A percentile compares a stretch with the other conserved stretches of the same genome.
phyloP scores from a whole-genome alignment of 257 asterid genomes.

The Scutellaria baicalensis region DNA sequence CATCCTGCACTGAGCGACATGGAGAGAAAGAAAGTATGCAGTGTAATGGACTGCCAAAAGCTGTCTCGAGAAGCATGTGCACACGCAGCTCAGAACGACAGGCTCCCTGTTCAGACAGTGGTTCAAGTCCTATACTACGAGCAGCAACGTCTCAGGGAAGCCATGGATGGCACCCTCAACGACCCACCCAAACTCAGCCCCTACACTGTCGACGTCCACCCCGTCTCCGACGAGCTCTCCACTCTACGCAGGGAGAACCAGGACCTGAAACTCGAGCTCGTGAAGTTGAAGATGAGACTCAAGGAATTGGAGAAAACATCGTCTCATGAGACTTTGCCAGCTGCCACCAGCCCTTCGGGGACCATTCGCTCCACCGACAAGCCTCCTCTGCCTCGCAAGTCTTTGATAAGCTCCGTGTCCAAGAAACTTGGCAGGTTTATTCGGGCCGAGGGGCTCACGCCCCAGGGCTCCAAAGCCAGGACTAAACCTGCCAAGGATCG shows the following conservation, averaged over 20 bases:
- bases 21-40: constrained; percentile 79
- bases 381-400: constrained; percentile 63
- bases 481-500: constrained; percentile 55
- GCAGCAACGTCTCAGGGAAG: constrained; percentile 77
- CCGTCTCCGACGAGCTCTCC: constrained; percentile 32
- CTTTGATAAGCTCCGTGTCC: constrained; percentile 61
- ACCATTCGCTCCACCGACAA: constrained; percentile 32
- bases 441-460: constrained; percentile 35
- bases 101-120: constrained; percentile 77
- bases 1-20: constrained; percentile 70
- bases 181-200: constrained; percentile 30
- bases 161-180: constrained; percentile 33
- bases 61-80: constrained; percentile 86
- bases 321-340: constrained; percentile 11
- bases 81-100: constrained; percentile 83
- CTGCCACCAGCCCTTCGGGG: constrained; percentile 25
- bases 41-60: constrained; percentile 89
- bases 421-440: constrained; percentile 52
- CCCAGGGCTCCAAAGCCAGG: constrained; percentile 32
- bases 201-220: constrained; percentile 20
- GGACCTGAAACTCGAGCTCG: constrained; percentile 61
- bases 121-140: constrained; percentile 89
- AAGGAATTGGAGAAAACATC: constrained; percentile 42
- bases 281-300: constrained; percentile 46
- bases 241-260: constrained; percentile 51